phyloP scores from a whole-genome alignment of 208 protist genomes.

The Crithidia fasciculata region DNA sequence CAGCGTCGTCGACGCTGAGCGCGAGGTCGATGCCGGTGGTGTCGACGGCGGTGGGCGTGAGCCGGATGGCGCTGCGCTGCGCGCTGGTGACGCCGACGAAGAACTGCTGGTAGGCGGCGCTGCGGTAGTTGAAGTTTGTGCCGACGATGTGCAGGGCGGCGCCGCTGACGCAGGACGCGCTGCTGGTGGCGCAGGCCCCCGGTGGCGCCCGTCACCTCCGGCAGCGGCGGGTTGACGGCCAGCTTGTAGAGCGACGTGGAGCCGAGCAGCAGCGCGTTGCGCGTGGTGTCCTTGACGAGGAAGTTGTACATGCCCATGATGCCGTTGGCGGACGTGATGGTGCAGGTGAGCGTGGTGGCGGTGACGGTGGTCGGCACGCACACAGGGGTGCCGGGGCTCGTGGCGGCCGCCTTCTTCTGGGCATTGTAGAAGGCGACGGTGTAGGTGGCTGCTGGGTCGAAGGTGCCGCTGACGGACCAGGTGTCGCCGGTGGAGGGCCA shows the following conservation, averaged over 20 bases:
- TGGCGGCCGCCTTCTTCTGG: not conserved
- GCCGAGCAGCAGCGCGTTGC: constrained; percentile 27
- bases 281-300: constrained; percentile 32
- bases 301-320: constrained; percentile 46
- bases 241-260: constrained; percentile 24
- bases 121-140: constrained; percentile 38
- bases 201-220: constrained; percentile 24
- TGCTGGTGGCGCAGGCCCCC: constrained; percentile 37
- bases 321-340: constrained; percentile 18
- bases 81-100: constrained; percentile 27
- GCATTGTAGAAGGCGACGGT: constrained; percentile 41
- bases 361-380: constrained; percentile 14
- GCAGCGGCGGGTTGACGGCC: constrained; percentile 36
- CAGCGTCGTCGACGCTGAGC: constrained; percentile 13
- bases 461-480: too few species aligned
- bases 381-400: constrained; percentile 7
- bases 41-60: constrained; percentile 17
- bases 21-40: constrained; percentile 8
- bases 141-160: constrained; percentile 27
- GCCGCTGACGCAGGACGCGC: constrained; percentile 30
- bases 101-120: constrained; percentile 33
- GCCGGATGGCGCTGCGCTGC: constrained; percentile 32
- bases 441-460: too few species aligned
- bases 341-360: constrained; percentile 33
- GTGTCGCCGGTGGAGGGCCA: too few species aligned